A percentile compares a stretch with the other conserved stretches of the same genome.
phyloP scores from a whole-genome alignment of 1,284 basidiomycete species.

The Trametes hirsuta region DNA sequence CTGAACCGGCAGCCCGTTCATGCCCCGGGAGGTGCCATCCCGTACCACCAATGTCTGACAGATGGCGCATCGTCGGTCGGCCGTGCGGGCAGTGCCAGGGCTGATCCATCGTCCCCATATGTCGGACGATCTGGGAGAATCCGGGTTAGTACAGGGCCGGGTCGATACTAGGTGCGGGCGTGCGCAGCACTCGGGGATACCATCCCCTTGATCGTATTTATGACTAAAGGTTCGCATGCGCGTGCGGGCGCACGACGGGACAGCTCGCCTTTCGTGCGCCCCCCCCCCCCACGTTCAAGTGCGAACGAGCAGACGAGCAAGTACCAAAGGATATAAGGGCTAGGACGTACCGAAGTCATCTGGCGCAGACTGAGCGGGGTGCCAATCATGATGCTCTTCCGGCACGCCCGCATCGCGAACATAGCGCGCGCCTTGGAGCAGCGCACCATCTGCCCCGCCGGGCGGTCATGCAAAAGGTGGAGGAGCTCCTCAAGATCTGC shows the following conservation, averaged over 20 bases:
- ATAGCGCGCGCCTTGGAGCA: slow-evolving; percentile 94
- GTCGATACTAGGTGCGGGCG: background rate
- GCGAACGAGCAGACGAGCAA: too few relatives aligned
- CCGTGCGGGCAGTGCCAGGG: slow-evolving; percentile 99
- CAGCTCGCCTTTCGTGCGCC: too few relatives aligned
- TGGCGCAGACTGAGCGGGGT: slow-evolving; percentile 76
- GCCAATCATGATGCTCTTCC: slow-evolving; percentile 97
- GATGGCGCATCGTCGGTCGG: slow-evolving; percentile 93
- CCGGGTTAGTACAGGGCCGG: slow-evolving; percentile 4
- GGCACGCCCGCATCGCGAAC: slow-evolving; percentile 96
- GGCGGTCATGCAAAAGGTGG: slow-evolving; percentile 79
- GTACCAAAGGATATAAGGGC: too few relatives aligned
- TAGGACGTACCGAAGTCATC: slow-evolving; percentile 74
- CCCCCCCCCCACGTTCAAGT: too few relatives aligned
- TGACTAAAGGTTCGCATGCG: too few relatives aligned
- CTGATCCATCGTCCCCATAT: slow-evolving; percentile 97
- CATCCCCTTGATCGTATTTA: too few relatives aligned
- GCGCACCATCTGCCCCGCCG: slow-evolving; percentile 79
- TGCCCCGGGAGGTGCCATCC: slow-evolving; percentile 14
- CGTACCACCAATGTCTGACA: slow-evolving; percentile 48
- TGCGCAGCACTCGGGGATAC: too few relatives aligned
- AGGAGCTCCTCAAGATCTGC: slow-evolving; percentile 96
- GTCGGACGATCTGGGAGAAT: slow-evolving; percentile 72
- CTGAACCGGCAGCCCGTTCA: background rate
- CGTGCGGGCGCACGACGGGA: too few relatives aligned